Conservation (phyloP, 139 green algal species). For the Chlorella ohadii region DNA sequence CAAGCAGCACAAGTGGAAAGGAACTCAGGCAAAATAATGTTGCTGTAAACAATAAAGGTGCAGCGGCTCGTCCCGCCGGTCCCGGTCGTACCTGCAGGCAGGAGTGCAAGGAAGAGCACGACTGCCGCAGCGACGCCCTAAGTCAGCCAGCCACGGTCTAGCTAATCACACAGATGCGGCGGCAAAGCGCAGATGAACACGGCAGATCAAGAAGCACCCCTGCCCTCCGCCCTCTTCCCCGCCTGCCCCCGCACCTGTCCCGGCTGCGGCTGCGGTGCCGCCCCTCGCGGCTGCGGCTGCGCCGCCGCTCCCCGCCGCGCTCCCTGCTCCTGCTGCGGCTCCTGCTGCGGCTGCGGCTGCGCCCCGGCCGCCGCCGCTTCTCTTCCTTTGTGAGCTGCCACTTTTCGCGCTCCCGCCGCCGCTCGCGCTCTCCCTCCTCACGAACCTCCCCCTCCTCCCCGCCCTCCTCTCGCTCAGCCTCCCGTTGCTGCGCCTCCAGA, state of each 20-base stretch:
- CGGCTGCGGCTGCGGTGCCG: slow-evolving; percentile 19
- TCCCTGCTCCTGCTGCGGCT: slow-evolving; percentile 9
- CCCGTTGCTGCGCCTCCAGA: slow-evolving; percentile 35
- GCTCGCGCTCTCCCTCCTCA: neutral
- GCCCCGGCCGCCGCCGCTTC: slow-evolving; percentile 29
- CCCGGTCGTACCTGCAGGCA: neutral
- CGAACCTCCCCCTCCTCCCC: neutral
- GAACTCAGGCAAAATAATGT: too few species aligned
- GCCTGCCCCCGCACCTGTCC: neutral
- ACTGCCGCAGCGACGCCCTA: too few species aligned
- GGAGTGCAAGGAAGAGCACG: too few species aligned
- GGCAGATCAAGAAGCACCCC: too few species aligned
- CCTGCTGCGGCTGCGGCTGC: slow-evolving; percentile 36
- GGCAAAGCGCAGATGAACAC: neutral
- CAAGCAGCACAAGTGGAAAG: too few species aligned
- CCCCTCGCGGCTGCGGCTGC: neutral
- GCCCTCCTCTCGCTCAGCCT: slow-evolving; percentile 5
- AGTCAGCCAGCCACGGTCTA: too few species aligned
- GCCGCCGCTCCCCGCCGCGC: neutral
- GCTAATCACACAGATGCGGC: too few species aligned
- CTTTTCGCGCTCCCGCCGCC: slow-evolving; percentile 26
- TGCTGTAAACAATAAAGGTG: too few species aligned
- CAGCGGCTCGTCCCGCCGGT: slow-evolving; percentile 2
- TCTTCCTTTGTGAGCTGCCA: slow-evolving; percentile 38
- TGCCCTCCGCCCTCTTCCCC: too few species aligned